phyloP scores from a whole-genome alignment of 1,139 yeast species.

The Saccharomyces hybrid region DNA sequence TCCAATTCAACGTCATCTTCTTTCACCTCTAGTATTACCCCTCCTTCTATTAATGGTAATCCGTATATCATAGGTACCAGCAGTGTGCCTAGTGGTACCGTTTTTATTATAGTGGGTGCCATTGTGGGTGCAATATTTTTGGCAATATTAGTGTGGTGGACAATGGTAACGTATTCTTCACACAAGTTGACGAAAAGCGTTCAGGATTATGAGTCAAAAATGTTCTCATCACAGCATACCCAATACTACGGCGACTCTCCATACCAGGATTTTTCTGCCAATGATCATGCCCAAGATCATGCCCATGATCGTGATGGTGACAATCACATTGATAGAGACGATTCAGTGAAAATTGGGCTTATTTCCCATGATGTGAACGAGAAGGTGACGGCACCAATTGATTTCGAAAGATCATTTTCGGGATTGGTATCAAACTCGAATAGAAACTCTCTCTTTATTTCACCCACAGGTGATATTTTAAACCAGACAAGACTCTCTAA shows the following conservation, averaged over 20 bases:
- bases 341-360: not conserved
- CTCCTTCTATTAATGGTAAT: slow-evolving; percentile 51
- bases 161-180: slow-evolving; percentile 17
- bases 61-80: slow-evolving; percentile 50
- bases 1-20: not conserved
- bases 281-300: not conserved
- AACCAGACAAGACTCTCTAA: not conserved
- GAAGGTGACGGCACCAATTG: not conserved
- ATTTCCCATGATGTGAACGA: not conserved
- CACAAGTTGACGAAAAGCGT: slow-evolving; percentile 14
- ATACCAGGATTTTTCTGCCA: not conserved
- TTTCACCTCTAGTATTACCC: slow-evolving; percentile 44
- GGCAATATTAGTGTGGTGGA: slow-evolving; percentile 13
- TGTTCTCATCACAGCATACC: slow-evolving; percentile 1
- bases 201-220: not conserved
- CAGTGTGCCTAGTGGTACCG: slow-evolving; percentile 57
- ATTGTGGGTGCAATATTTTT: slow-evolving; percentile 42
- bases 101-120: slow-evolving; percentile 70
- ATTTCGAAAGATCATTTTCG: not conserved
- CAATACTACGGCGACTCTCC: not conserved
- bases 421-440: slow-evolving; percentile 6
- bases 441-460: slow-evolving; percentile 48
- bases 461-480: slow-evolving; percentile 67
- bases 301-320: not conserved
- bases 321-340: not conserved